Base-by-base conservation (phyloP, 75 land plant genomes). In the Adiantum capillusveneris region DNA sequence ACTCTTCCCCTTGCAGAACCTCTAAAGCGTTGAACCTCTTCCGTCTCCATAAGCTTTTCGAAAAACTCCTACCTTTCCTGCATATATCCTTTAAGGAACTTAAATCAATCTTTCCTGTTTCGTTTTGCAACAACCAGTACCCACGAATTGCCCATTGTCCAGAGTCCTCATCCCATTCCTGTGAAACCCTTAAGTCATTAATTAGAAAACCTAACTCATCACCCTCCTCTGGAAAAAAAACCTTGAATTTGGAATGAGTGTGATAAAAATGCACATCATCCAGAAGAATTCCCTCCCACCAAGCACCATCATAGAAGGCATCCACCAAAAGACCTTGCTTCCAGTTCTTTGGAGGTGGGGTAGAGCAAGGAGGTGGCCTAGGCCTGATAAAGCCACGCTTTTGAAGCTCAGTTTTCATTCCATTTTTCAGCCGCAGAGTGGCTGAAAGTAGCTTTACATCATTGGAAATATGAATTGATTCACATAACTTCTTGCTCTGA, bases 271-370 rank as follows among this genome's bases (percentile, higher is more conserved):
- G 42, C 9, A 66, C 52, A 44, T 64, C 70, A 22, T 87, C 96
- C 53, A 79, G 68, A 18, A 90, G 62, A 25, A 90, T 77, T 34
- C 96, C 96, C 58, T 90, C 96, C 87, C 87, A 90, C 90, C 87
- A 90, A 36, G 83, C 88, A 52, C 81, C 92, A 28, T 75, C 34
- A 30, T 63, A 49, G 36, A 68, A 65, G 0, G 66, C 76, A 75
- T 90, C 96, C 2, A 90, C 92, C 36, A 83, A 84, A 0, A 81
- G 62, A 2, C 92, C 91, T 59, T 74, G 80, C 9, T 18, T 59
- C 44, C 81, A 64, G 28, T 26, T 14, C 6, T 16, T 11, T 25
- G 18, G 26, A 18, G 25, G 0, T 7, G 37, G 26, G 12, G 48
- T 37, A 0, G 22, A 27, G 37, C 26, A 11, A 2, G 36, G 25